Percentiles rank a stretch among this genome's conserved stretches.
Conservation (phyloP, 148 eudicot genomes). For the Arctostaphylos glauca region DNA sequence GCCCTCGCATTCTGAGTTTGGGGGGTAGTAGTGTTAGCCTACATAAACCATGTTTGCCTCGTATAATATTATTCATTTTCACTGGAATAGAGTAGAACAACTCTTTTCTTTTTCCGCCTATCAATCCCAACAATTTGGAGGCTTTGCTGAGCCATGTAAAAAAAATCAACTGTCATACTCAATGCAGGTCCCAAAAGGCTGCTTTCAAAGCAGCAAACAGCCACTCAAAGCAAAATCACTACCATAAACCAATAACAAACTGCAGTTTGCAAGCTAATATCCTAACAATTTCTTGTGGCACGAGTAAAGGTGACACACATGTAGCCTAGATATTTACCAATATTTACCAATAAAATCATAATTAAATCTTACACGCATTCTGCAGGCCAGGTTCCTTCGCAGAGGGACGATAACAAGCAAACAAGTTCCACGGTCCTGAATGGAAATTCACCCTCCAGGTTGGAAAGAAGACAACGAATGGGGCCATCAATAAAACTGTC, state of each 20-base stretch:
- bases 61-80: no score
- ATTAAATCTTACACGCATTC: slow-evolving; percentile 86
- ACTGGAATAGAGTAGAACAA: no score
- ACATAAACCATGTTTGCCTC: no score
- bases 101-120: no score
- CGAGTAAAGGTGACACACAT: not conserved
- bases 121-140: not conserved
- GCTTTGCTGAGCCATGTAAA: not conserved
- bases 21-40: no score
- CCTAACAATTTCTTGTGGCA: slow-evolving; percentile 8
- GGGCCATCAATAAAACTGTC: slow-evolving; percentile 93
- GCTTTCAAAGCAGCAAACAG: not conserved
- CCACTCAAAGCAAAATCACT: not conserved
- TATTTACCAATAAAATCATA: no score
- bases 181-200: not conserved
- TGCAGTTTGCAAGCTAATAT: not conserved
- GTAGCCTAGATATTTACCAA: slow-evolving; percentile 9
- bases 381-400: slow-evolving; percentile 94
- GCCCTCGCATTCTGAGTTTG: no score
- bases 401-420: slow-evolving; percentile 69
- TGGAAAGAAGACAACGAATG: slow-evolving; percentile 79
- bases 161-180: not conserved
- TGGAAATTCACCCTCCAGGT: slow-evolving; percentile 88
- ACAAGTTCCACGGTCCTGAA: slow-evolving; percentile 62
- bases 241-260: not conserved